Conservation (phyloP, 495 filamentous ascomycete genomes). For the Tuber microsphaerosporum region DNA sequence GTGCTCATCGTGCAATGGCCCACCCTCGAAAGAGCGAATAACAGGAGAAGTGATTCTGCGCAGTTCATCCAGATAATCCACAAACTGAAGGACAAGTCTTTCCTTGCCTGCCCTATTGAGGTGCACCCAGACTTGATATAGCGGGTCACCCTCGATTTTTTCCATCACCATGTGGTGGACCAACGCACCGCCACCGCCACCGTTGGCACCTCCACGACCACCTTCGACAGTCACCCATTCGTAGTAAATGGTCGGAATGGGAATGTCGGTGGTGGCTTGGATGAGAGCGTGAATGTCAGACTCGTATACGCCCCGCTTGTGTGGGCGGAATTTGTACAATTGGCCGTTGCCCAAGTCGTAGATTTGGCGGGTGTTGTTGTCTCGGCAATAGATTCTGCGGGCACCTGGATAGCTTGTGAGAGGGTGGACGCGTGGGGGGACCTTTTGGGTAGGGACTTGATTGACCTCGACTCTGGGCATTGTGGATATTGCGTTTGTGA, state of each 20-base stretch:
- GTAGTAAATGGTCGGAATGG: neutral
- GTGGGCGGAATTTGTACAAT: neutral
- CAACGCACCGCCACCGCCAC: neutral
- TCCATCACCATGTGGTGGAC: neutral
- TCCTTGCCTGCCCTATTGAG: neutral
- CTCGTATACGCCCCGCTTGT: neutral
- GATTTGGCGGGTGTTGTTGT: neutral
- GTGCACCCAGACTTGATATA: neutral
- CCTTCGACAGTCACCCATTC: neutral
- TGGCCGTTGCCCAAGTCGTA: neutral
- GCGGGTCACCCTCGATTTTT: neutral
- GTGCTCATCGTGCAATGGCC: neutral
- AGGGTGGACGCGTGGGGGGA: neutral
- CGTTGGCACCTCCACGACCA: too few species aligned
- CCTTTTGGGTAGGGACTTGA: neutral
- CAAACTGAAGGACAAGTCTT: neutral
- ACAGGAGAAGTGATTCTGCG: neutral
- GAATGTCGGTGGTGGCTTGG: neutral
- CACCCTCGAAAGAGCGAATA: neutral
- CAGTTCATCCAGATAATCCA: neutral
- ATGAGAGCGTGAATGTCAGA: constrained; percentile 1
- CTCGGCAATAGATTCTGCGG: neutral
- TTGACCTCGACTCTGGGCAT: neutral
- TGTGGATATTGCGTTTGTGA: neutral
- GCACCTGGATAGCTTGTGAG: neutral